A percentile compares a stretch with the other conserved stretches of the same genome.
Conservation (phyloP, 202 grass and related monocot species). For the Elaeis oleifera region DNA sequence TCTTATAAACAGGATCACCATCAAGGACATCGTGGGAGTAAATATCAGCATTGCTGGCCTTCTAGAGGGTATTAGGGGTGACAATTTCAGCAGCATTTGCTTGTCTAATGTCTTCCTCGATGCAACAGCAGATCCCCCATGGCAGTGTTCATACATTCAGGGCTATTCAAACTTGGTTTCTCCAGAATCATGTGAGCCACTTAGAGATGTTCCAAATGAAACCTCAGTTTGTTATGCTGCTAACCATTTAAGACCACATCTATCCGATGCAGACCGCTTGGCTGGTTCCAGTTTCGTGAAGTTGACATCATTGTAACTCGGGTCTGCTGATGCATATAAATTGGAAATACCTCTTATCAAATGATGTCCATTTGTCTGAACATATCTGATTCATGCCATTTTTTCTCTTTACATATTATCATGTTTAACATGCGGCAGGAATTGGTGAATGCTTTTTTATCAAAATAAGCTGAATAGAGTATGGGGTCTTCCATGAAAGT, state of each 20-base stretch:
- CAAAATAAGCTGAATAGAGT: too few relatives aligned
- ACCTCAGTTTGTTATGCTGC: constrained; percentile 42
- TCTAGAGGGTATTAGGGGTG: constrained; percentile 67
- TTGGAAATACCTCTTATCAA: too few relatives aligned
- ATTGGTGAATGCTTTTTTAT: too few relatives aligned
- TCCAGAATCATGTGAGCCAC: constrained; percentile 76
- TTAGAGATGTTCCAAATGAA: constrained; percentile 38
- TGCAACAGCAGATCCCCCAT: constrained; percentile 56
- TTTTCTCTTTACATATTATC: too few relatives aligned
- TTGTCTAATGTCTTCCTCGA: constrained; percentile 63
- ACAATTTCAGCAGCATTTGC: constrained; percentile 87
- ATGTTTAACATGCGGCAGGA: too few relatives aligned
- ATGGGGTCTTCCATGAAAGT: too few relatives aligned
- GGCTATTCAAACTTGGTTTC: constrained; percentile 81
- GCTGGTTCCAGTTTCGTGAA: constrained; percentile 33
- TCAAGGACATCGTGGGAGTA: constrained; percentile 49
- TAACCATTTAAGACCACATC: constrained; percentile 24
- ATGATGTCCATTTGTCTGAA: too few relatives aligned
- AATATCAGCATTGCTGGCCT: constrained; percentile 57
- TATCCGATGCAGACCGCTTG: constrained; percentile 19
- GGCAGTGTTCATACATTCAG: constrained; percentile 78
- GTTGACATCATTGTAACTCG: constrained; percentile 29
- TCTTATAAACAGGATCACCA: constrained; percentile 65
- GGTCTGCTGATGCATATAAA: too few relatives aligned
- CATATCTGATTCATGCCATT: too few relatives aligned